Base-by-base conservation (phyloP, 1,284 basidiomycete species). In the Moniliella sp. region DNA sequence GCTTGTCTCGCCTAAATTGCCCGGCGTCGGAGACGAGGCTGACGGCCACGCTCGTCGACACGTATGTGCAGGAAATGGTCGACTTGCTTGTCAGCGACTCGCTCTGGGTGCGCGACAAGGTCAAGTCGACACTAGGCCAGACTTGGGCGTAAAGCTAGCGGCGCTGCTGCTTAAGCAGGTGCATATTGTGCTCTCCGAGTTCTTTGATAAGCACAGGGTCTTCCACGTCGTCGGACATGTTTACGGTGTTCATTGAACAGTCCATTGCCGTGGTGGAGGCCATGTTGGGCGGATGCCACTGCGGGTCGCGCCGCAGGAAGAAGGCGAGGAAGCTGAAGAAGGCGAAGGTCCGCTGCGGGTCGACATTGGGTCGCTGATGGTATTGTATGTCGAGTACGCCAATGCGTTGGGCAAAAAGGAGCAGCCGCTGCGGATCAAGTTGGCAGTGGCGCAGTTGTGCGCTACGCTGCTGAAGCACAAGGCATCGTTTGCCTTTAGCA, bases 241-340 rank as follows among this genome's bases (percentile, higher is more conserved):
- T 43, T 33, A 55, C 51, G 0, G 37, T 55, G 35, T 55, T 55
- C 32, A 50, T 55, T 15, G 51, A 55, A 35, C 51, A 55, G 36
- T 51, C 48, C 26, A 50, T 55, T 25, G 35, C 41, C 18, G 51
- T 55, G n/a, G 42, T 43, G 1, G 40, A 46, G 13, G 40, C 45
- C 45, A 43, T 52, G 13, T 39, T 55, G 7, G 33, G 15, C 43
- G 51, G 17, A 39, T 52, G 27, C n/a, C n/a, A n/a, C n/a, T n/a
- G n/a, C n/a, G n/a, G n/a, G n/a, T n/a, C n/a, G n/a, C n/a, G n/a
- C n/a, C n/a, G n/a, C n/a, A n/a, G n/a, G n/a, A n/a, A n/a, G n/a
- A n/a, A n/a, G 13, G 9, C 26, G 26, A 9, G 7, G 8, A 23
- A 23, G 21, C 21, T 23, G 21, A 23, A 7, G 35, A n/a, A n/a